These are phyloP conservation scores for Colletotrichum abscissum DNA, from an alignment of 2,329 filamentous ascomycete genomes.

Conservation along the genomic window DNA sequence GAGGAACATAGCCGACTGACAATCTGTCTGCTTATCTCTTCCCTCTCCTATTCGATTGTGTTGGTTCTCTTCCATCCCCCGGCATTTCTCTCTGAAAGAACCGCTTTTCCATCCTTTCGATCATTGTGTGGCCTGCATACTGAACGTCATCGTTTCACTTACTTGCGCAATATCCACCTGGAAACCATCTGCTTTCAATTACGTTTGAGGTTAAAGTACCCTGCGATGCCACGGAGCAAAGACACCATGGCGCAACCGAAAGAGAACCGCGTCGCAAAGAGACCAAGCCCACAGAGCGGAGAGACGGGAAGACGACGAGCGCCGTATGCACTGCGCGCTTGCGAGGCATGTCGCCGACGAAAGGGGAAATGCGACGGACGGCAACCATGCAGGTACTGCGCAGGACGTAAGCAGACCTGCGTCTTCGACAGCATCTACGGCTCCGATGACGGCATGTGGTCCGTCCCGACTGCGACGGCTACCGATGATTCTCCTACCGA, in stretches of 20 bases:
- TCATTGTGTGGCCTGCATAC: not conserved
- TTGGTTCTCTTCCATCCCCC: not conserved
- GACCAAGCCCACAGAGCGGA: not conserved
- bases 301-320: conserved; percentile 33
- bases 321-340: conserved; percentile 39
- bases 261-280: conserved; percentile 6
- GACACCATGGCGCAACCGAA: conserved; percentile 4
- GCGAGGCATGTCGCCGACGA: conserved; percentile 39
- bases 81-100: not conserved
- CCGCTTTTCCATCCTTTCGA: not conserved
- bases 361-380: conserved; percentile 41
- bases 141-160: not conserved
- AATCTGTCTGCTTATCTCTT: not conserved
- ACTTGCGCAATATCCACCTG: not conserved
- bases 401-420: conserved; percentile 33
- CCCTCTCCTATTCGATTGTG: not conserved
- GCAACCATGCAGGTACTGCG: conserved; percentile 38
- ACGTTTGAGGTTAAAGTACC: too few relatives aligned
- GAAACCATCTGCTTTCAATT: too few relatives aligned
- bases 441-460: conserved; percentile 3
- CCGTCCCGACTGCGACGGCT: not conserved
- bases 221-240: not conserved
- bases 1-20: not conserved
- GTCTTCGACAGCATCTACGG: conserved; percentile 24
- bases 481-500: not conserved